Conservation (phyloP, 495 filamentous ascomycete genomes). For the Ascobolus immersus region DNA sequence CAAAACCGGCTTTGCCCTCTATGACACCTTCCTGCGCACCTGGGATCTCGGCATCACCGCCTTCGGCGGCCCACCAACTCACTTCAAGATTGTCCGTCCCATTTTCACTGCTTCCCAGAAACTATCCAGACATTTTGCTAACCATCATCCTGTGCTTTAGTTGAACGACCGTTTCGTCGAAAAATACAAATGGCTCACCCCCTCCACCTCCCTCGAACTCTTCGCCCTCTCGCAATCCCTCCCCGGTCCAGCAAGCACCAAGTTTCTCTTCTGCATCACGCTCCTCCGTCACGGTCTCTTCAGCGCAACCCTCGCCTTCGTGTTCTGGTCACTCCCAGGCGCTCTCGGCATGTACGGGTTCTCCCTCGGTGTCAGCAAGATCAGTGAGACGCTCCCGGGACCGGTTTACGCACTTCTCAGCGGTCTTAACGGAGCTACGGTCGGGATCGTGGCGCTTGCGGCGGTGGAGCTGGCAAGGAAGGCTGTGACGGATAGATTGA, state of each 20-base stretch:
- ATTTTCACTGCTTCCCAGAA: too few species aligned
- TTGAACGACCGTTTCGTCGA: too few species aligned
- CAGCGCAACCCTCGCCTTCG: conserved; percentile 35
- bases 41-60: conserved; percentile 37
- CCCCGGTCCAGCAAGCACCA: conserved; percentile 55
- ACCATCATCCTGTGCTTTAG: conserved; percentile 16
- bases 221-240: conserved; percentile 58
- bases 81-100: conserved; percentile 36
- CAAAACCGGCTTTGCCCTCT: too few species aligned
- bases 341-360: conserved; percentile 55
- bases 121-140: conserved; percentile 44
- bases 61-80: conserved; percentile 35
- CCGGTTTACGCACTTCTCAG: conserved; percentile 52
- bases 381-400: conserved; percentile 32
- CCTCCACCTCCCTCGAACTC: conserved; percentile 61
- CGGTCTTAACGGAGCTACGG: conserved; percentile 52
- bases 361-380: conserved; percentile 37
- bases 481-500: conserved; percentile 47
- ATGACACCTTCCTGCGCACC: too few species aligned
- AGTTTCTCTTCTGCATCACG: conserved; percentile 55
- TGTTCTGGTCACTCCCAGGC: conserved; percentile 52
- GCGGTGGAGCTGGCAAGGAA: conserved; percentile 49
- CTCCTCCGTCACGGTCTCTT: conserved; percentile 37
- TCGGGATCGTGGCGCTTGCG: conserved; percentile 56
- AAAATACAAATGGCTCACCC: conserved; percentile 76